Conservation (phyloP, 2,329 filamentous ascomycete species). For the Sporothrix protearum region DNA sequence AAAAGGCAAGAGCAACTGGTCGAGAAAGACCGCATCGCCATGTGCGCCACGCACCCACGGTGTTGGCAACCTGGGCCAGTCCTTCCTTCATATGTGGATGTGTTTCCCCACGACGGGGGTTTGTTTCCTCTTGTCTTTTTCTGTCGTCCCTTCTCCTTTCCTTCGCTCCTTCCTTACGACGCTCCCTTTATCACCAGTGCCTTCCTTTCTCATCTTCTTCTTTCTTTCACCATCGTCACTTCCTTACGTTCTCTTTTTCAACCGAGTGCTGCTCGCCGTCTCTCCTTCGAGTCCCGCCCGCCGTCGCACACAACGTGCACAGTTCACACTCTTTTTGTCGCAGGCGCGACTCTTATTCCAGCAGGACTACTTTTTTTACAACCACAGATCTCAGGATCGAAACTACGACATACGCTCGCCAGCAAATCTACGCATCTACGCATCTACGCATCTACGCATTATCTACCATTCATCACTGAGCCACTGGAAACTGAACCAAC, state of each 20-base stretch:
- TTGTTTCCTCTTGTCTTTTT: slow-evolving; percentile 5
- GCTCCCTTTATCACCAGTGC: slow-evolving; percentile 6
- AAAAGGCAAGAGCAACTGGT: slow-evolving; percentile 11
- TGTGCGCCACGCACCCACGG: slow-evolving; percentile 1
- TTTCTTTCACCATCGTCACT: slow-evolving; percentile 7
- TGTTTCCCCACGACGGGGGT: slow-evolving; percentile 16
- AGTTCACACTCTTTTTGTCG: slow-evolving; percentile 21
- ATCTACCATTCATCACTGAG: no score
- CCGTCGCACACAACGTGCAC: slow-evolving; percentile 17
- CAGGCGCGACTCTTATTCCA: slow-evolving; percentile 21
- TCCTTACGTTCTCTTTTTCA: slow-evolving; percentile 7
- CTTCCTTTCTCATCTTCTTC: slow-evolving; percentile 10
- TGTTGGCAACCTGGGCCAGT: slow-evolving; percentile 3
- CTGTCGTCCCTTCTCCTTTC: slow-evolving; percentile 1
- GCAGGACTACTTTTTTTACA: slow-evolving; percentile 15
- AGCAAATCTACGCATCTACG: neutral
- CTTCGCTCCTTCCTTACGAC: neutral
- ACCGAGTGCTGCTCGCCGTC: slow-evolving; percentile 16
- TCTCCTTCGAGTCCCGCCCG: slow-evolving; percentile 16
- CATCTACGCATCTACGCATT: neutral
- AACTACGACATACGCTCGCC: neutral
- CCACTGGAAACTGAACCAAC: slow-evolving; percentile 4
- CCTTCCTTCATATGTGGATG: slow-evolving; percentile 20
- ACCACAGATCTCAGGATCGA: slow-evolving; percentile 2
- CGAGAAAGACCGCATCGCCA: slow-evolving; percentile 8